phyloP scores from a whole-genome alignment of 495 filamentous ascomycete genomes.

The Thermothielavioides terrestris region DNA sequence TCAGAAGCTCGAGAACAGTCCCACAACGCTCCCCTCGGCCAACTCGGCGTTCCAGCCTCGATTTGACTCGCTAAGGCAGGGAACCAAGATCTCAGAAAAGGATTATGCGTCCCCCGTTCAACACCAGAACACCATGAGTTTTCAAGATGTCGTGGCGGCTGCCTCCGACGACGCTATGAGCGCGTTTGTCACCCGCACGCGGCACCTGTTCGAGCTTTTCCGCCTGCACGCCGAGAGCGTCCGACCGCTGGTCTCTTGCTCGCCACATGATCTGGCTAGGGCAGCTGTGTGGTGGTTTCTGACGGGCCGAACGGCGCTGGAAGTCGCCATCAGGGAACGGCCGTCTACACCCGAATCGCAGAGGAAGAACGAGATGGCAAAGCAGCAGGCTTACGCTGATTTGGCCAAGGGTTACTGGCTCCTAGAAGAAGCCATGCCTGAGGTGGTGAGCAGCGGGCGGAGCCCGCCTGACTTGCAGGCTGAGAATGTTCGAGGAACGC shows the following conservation, averaged over 20 bases:
- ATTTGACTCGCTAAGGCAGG: conserved; percentile 16
- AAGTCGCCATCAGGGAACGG: conserved; percentile 56
- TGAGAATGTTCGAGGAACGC: conserved; percentile 44
- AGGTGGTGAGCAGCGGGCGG: conserved; percentile 32
- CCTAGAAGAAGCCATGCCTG: conserved; percentile 54
- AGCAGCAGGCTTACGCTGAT: conserved; percentile 65
- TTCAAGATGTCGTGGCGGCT: conserved; percentile 31
- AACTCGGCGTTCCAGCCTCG: conserved; percentile 22
- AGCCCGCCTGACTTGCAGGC: conserved; percentile 32
- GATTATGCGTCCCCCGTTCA: conserved; percentile 16
- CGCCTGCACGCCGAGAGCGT: conserved; percentile 59
- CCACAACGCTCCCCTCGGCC: conserved; percentile 19
- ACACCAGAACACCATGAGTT: conserved; percentile 11
- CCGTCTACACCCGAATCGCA: conserved; percentile 39
- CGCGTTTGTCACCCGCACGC: conserved; percentile 57
- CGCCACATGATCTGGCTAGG: conserved; percentile 56
- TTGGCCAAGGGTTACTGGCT: conserved; percentile 82
- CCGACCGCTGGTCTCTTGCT: conserved; percentile 51
- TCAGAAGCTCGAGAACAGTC: conserved; percentile 18
- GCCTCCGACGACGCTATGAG: conserved; percentile 55
- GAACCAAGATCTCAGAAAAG: conserved; percentile 17
- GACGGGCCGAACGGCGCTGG: conserved; percentile 62
- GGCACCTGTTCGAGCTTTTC: conserved; percentile 60
- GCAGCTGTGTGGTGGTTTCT: conserved; percentile 84
- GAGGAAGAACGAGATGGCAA: conserved; percentile 33